phyloP scores from a whole-genome alignment of 2,329 filamentous ascomycete species.

The Penicillium thymicola region DNA sequence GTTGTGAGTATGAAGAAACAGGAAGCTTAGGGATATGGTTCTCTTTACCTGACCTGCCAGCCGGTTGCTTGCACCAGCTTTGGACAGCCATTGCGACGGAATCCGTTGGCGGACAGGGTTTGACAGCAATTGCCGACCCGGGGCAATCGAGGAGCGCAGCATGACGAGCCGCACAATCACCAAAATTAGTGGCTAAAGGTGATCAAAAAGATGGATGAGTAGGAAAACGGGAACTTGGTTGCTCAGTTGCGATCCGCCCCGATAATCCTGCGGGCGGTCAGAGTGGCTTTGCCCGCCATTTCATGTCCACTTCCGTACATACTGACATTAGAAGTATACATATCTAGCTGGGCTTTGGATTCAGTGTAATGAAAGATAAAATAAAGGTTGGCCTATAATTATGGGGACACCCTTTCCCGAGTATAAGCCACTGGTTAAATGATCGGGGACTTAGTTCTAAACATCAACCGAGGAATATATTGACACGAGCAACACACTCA shows the following conservation, averaged over 20 bases:
- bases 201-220: constrained; percentile 27
- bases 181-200: constrained; percentile 25
- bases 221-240: constrained; percentile 33
- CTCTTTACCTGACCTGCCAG: constrained; percentile 41
- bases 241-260: constrained; percentile 40
- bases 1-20: constrained; percentile 26
- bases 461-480: not conserved
- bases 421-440: not conserved
- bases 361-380: not conserved
- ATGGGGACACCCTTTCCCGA: not conserved
- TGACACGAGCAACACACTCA: not conserved
- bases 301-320: not conserved
- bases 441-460: not conserved
- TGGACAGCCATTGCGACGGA: constrained; percentile 44
- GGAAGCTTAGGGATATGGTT: constrained; percentile 13
- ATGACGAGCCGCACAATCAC: constrained; percentile 49
- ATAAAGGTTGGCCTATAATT: not conserved
- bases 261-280: constrained; percentile 34
- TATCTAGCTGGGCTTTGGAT: not conserved
- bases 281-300: constrained; percentile 16
- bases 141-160: constrained; percentile 54
- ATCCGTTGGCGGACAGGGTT: constrained; percentile 37
- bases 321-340: constrained; percentile 1
- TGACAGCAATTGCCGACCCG: constrained; percentile 45
- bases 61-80: constrained; percentile 37